phyloP scores from a whole-genome alignment of 345 rosid species.

The Capsella bursapastoris region DNA sequence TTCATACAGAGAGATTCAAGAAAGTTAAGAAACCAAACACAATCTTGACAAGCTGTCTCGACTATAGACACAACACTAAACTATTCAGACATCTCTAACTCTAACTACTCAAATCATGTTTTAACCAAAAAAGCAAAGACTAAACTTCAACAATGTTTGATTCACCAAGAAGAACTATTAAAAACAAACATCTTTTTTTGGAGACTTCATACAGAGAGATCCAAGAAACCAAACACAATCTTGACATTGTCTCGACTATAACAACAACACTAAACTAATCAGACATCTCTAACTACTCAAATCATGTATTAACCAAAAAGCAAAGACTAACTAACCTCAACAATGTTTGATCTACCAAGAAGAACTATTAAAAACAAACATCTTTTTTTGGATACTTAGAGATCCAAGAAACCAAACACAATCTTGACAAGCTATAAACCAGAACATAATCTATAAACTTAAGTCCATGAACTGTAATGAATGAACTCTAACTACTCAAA shows the following conservation, averaged over 20 bases:
- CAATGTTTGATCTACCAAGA: conserved; percentile 47
- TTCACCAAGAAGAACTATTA: conserved; percentile 6
- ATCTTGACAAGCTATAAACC: no score
- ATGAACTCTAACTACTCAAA: neutral
- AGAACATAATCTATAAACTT: no score
- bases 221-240: no score
- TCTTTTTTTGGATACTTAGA: no score
- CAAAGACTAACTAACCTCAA: conserved; percentile 52
- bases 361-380: no score
- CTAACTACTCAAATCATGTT: neutral
- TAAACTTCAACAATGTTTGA: conserved; percentile 62
- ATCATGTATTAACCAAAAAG: neutral
- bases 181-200: no score
- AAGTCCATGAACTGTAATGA: no score
- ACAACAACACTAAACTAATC: neutral
- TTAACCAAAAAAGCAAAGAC: neutral
- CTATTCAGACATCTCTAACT: neutral
- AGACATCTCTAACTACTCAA: neutral
- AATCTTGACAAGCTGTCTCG: neutral
- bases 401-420: no score
- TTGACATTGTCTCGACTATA: neutral
- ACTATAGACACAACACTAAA: no score
- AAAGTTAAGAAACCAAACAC: no score
- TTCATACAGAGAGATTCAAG: no score
- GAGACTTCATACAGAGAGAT: no score